Percentiles rank a stretch among this genome's conserved stretches.
phyloP scores from a whole-genome alignment of 768 basidiomycete species.

The Leucocoprinus birnbaumii region DNA sequence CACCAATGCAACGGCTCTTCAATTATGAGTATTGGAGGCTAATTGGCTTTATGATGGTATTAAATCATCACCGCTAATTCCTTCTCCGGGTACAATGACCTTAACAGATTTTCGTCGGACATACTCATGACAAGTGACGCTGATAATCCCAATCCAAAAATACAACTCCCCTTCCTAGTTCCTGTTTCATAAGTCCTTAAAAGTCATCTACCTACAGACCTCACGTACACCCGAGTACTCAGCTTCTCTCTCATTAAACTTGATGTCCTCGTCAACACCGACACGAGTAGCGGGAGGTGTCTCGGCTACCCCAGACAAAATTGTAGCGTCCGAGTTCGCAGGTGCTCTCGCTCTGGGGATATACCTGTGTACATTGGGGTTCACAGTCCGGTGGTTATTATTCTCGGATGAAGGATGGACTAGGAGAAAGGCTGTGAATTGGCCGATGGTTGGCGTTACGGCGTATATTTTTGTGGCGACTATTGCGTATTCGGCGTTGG shows the following conservation, averaged over 20 bases:
- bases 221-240: too few relatives aligned
- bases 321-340: background rate
- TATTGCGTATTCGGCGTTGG: conserved; percentile 1
- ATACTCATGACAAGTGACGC: background rate
- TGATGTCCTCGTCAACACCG: background rate
- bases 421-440: background rate
- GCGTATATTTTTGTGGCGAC: background rate
- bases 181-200: too few relatives aligned
- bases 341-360: background rate
- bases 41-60: background rate
- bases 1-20: too few relatives aligned
- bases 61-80: too few relatives aligned
- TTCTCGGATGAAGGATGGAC: conserved; percentile 9
- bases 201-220: too few relatives aligned
- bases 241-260: too few relatives aligned
- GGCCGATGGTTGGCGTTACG: conserved; percentile 5
- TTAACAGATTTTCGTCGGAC: background rate
- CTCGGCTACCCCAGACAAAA: background rate
- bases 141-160: background rate
- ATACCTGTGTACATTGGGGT: background rate
- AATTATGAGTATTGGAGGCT: too few relatives aligned
- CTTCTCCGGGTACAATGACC: too few relatives aligned
- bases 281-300: background rate
- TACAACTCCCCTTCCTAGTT: background rate
- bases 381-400: conserved; percentile 6